Evolutionary conservation across 1,284 basidiomycete species (phyloP).

Genomic region (Fomitopsis betulina): DNA sequence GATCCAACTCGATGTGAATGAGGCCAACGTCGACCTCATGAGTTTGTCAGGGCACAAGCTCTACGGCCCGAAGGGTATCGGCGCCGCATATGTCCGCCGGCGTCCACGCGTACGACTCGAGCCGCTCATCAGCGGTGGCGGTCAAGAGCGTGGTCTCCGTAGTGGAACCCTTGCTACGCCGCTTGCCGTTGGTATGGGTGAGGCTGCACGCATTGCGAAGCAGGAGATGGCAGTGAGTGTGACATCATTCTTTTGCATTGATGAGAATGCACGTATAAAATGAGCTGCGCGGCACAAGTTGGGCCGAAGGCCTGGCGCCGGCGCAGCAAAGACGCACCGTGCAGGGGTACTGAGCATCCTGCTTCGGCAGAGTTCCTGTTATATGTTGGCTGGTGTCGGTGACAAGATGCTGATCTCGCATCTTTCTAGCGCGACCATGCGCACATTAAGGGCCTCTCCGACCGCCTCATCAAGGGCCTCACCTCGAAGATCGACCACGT

Average conservation of each 20-base stretch:
- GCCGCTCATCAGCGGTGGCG: constrained; percentile 94
- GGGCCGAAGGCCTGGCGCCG: constrained; percentile 28
- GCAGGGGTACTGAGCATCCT: constrained; percentile 85
- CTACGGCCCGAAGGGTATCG: constrained; percentile 97
- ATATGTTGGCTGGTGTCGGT: background rate
- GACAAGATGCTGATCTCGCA: background rate
- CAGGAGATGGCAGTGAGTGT: constrained; percentile 87
- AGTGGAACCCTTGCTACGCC: constrained; percentile 93
- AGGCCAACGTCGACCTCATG: constrained; percentile 93
- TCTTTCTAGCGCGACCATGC: constrained; percentile 73
- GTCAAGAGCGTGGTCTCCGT: constrained; percentile 94
- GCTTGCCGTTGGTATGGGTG: constrained; percentile 90
- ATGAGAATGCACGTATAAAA: constrained; percentile 46
- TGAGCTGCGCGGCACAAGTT: constrained; percentile 26
- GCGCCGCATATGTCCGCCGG: constrained; percentile 91
- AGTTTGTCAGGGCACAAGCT: constrained; percentile 97
- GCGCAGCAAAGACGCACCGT: constrained; percentile 61
- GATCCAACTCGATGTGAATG: constrained; percentile 90
- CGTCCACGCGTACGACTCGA: constrained; percentile 93
- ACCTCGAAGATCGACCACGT: constrained; percentile 85
- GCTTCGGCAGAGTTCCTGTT: constrained; percentile 4
- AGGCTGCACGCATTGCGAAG: constrained; percentile 90
- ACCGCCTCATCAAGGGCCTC: constrained; percentile 82
- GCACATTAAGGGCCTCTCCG: constrained; percentile 73
- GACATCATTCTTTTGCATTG: constrained; percentile 27